Evolutionary conservation across 1,139 yeast species (phyloP).

Genomic region (Suhomyces anneliseae): DNA sequence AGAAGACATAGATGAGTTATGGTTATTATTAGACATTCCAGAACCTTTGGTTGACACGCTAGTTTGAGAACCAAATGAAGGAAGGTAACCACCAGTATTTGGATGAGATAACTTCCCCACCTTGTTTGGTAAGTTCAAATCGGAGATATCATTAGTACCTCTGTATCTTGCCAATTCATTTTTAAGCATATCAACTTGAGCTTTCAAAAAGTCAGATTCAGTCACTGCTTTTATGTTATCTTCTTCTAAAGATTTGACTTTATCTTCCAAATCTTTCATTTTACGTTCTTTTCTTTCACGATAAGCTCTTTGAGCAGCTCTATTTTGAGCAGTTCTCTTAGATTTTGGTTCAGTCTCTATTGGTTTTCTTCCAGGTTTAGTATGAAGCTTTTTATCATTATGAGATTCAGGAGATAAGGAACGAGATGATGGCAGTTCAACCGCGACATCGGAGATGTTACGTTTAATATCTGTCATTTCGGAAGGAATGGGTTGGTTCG

Average conservation of each 20-base stretch:
- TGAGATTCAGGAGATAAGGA: constrained; percentile 23
- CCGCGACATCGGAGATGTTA: constrained; percentile 28
- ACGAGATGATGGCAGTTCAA: constrained; percentile 10
- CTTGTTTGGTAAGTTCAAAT: constrained; percentile 33
- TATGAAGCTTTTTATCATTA: constrained; percentile 40
- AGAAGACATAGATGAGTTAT: constrained; percentile 2
- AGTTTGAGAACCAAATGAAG: constrained; percentile 17
- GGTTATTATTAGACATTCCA: constrained; percentile 3
- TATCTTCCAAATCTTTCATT: constrained; percentile 81
- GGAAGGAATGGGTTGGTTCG: too few relatives aligned
- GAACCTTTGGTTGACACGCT: constrained; percentile 15
- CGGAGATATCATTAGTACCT: constrained; percentile 43
- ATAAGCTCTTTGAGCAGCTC: constrained; percentile 97
- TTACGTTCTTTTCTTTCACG: constrained; percentile 90
- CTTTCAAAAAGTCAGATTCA: constrained; percentile 71
- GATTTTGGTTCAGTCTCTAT: constrained; percentile 76
- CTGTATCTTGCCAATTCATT: constrained; percentile 67
- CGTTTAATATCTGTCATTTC: constrained; percentile 40
- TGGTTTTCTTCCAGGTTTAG: constrained; percentile 65
- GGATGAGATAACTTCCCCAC: constrained; percentile 36
- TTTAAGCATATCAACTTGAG: constrained; percentile 76
- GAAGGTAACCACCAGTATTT: constrained; percentile 19
- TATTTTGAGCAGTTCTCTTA: constrained; percentile 92
- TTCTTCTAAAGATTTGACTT: constrained; percentile 68
- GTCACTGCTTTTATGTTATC: constrained; percentile 62